Evolutionary conservation across 2,329 filamentous ascomycete species (phyloP), one percentile per base, ranked within the genome.

Genomic region (Calonectria crousiana): DNA sequence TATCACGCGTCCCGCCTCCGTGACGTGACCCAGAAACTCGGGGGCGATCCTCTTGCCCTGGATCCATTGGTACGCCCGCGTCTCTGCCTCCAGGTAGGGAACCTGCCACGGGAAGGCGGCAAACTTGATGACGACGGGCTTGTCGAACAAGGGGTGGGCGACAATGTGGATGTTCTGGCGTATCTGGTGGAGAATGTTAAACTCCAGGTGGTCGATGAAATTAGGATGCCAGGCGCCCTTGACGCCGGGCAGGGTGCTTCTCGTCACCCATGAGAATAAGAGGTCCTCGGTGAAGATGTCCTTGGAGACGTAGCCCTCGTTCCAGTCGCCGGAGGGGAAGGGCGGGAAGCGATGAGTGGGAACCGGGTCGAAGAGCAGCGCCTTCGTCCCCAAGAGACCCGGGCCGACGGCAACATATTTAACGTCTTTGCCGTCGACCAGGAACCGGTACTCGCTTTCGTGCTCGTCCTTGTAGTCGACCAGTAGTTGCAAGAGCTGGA

Each of bases 341-440:
- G 80, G 75, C 3, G 86, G 85, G 18, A 88, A 79, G 6, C 79
- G 71, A 4, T 81, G 36, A 36, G 84, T 76, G 34, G 86, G 76
- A 14, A 76, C 69, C 16, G 84, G 84, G 14, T 75, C 81, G 64
- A 84, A 86, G 32, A 78, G 80, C 70, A 84, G 78, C 67, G 84
- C 81, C 44, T 82, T 79, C 20, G 71, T 71, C n/a, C 80, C 78
- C 68, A 83, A 82, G 6, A 84, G 69, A 60, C 84, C 82, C 16
- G 81, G 75, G 14, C 84, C 84, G 41, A 87, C 80, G n/a, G 82
- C 84, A 36, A 87, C 76, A 73, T 87, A 87, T 78, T 86, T 87
- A 77, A 87, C 79, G 69, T 81, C 71, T 32, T 79, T 81, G 34
- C 76, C 77, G 72, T 84, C 79, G 38, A 86, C 80, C 3, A 87